Evolutionary conservation across 345 rosid species (phyloP).

Genomic region (Ailanthus altissimus): DNA sequence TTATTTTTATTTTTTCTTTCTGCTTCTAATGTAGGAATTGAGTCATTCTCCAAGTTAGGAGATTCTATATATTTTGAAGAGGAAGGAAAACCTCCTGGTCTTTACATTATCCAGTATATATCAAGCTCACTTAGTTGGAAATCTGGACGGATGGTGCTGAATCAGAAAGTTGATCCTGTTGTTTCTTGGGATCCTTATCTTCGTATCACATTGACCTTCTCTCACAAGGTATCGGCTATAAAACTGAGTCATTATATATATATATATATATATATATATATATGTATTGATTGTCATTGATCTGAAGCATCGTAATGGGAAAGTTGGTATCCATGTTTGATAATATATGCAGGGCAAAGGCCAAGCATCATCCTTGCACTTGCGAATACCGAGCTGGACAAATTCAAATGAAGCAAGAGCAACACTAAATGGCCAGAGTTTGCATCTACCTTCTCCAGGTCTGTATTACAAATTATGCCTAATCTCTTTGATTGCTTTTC

Average conservation of each 20-base stretch:
- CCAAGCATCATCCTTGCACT: slow-evolving; percentile 55
- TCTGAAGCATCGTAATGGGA: background rate
- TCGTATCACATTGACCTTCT: slow-evolving; percentile 50
- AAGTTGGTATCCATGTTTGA: background rate
- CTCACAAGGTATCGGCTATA: slow-evolving; percentile 37
- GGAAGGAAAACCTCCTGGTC: slow-evolving; percentile 57
- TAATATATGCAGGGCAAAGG: slow-evolving; percentile 42
- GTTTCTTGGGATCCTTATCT: slow-evolving; percentile 69
- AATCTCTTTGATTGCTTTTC: background rate
- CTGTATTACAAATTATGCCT: background rate
- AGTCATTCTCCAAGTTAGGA: slow-evolving; percentile 90
- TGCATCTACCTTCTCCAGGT: slow-evolving; percentile 69
- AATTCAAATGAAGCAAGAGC: slow-evolving; percentile 56
- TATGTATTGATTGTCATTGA: background rate
- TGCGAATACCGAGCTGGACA: slow-evolving; percentile 81
- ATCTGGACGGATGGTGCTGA: slow-evolving; percentile 52
- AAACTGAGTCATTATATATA: background rate
- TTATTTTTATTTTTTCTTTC: background rate
- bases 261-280: too few relatives aligned
- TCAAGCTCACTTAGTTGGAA: slow-evolving; percentile 80
- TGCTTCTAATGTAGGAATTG: slow-evolving; percentile 50
- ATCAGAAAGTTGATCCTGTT: slow-evolving; percentile 69
- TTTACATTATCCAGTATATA: slow-evolving; percentile 77
- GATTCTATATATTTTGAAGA: slow-evolving; percentile 93
- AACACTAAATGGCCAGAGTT: slow-evolving; percentile 49